Conservation (phyloP, 345 rosid genomes). For the Gossypium longicalyx region DNA sequence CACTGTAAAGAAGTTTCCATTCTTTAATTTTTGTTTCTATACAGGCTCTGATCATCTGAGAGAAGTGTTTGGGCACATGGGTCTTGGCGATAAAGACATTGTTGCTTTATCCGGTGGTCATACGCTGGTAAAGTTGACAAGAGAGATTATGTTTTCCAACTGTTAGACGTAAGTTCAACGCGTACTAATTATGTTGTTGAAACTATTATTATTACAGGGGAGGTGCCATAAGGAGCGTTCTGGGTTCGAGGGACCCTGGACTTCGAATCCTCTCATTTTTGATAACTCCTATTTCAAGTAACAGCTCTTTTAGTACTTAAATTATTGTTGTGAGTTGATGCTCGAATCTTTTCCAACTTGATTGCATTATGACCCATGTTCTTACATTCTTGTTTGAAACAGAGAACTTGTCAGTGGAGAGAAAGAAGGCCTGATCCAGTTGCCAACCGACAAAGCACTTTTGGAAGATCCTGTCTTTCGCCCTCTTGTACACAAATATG, state of each 20-base stretch:
- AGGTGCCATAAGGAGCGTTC: constrained; percentile 95
- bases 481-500: constrained; percentile 70
- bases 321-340: background rate
- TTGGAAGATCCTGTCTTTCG: constrained; percentile 66
- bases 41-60: constrained; percentile 79
- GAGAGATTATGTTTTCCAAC: background rate
- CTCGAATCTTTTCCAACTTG: background rate
- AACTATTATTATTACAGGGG: constrained; percentile 40
- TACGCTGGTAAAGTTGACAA: constrained; percentile 49
- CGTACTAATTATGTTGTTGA: background rate
- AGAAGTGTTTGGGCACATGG: constrained; percentile 84
- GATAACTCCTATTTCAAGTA: constrained; percentile 88
- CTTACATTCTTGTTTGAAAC: constrained; percentile 9
- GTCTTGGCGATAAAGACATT: constrained; percentile 73
- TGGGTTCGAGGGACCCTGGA: constrained; percentile 95
- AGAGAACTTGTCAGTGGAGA: constrained; percentile 79
- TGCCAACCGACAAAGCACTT: constrained; percentile 80
- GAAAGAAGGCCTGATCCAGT: constrained; percentile 71
- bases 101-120: constrained; percentile 89
- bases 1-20: background rate
- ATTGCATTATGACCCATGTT: background rate
- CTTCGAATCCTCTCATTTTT: constrained; percentile 72
- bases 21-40: background rate
- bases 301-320: background rate
- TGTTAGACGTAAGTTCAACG: background rate